These are phyloP conservation scores for Galerina marginata DNA, from an alignment of 768 basidiomycete genomes.

Conservation along the genomic window DNA sequence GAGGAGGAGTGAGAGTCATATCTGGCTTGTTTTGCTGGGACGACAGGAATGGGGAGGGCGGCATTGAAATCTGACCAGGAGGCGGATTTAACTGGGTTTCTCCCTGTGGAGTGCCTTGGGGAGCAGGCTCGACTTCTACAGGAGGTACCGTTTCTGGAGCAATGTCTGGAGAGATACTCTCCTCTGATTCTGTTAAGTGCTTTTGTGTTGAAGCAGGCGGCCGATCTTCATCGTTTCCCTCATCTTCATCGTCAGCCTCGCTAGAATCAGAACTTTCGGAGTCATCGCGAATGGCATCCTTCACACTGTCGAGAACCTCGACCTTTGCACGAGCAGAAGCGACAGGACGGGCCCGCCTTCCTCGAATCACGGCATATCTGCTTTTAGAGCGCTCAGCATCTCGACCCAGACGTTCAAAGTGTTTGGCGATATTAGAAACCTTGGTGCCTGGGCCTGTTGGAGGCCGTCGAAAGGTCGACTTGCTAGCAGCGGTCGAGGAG, in stretches of 20 bases:
- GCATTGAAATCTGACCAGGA: slow-evolving; percentile 45
- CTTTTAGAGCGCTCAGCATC: slow-evolving; percentile 78
- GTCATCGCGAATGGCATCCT: slow-evolving; percentile 80
- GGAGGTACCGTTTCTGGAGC: slow-evolving; percentile 32
- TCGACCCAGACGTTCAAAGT: slow-evolving; percentile 84
- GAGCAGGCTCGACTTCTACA: slow-evolving; percentile 8
- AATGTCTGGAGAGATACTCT: slow-evolving; percentile 27
- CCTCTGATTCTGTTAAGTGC: slow-evolving; percentile 30
- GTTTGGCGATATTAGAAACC: slow-evolving; percentile 87
- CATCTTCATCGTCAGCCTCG: slow-evolving; percentile 62
- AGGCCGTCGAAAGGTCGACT: slow-evolving; percentile 61
- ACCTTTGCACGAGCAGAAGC: slow-evolving; percentile 88
- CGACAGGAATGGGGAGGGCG: slow-evolving; percentile 63
- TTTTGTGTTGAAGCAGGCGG: slow-evolving; percentile 27
- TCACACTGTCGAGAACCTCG: slow-evolving; percentile 86
- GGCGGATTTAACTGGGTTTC: slow-evolving; percentile 21
- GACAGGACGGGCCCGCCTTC: slow-evolving; percentile 88
- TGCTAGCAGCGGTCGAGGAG: slow-evolving; percentile 45
- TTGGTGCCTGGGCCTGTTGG: slow-evolving; percentile 59
- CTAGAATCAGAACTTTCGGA: slow-evolving; percentile 74
- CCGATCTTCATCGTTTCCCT: slow-evolving; percentile 50
- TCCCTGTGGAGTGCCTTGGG: slow-evolving; percentile 18
- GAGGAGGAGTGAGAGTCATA: slow-evolving; percentile 31
- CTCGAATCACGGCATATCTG: slow-evolving; percentile 85
- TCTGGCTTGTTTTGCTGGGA: slow-evolving; percentile 42